phyloP scores from a whole-genome alignment of 2,329 filamentous ascomycete genomes.

The Paraphoma sp. region DNA sequence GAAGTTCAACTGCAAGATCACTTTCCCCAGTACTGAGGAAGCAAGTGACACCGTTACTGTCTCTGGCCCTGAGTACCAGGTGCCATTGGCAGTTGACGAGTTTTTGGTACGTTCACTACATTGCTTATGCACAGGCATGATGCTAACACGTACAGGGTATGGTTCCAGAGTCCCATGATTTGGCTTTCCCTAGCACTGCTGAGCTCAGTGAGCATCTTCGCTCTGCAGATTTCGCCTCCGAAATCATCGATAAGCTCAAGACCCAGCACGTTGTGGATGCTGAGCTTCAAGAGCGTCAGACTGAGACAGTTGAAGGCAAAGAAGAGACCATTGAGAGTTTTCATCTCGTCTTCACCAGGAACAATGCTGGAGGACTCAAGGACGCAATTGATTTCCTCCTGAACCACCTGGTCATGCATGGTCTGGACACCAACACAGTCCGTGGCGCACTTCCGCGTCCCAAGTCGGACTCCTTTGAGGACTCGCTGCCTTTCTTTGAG shows the following conservation, averaged over 20 bases:
- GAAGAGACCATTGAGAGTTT: conserved; percentile 54
- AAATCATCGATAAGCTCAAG: conserved; percentile 84
- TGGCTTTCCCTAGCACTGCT: conserved; percentile 78
- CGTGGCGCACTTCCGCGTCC: conserved; percentile 97
- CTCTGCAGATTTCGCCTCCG: conserved; percentile 79
- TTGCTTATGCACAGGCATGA: not conserved
- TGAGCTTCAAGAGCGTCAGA: conserved; percentile 65
- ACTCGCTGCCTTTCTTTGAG: conserved; percentile 95
- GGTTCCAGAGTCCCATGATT: conserved; percentile 95
- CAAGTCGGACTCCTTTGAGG: conserved; percentile 98
- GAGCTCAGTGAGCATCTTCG: conserved; percentile 82
- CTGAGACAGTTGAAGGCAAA: conserved; percentile 49
- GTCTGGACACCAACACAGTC: conserved; percentile 82
- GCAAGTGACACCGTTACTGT: conserved; percentile 96
- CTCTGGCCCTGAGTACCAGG: conserved; percentile 96
- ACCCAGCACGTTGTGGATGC: conserved; percentile 91
- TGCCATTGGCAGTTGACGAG: conserved; percentile 94
- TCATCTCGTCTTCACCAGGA: conserved; percentile 78
- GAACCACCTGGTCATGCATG: conserved; percentile 81
- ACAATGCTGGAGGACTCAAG: conserved; percentile 93
- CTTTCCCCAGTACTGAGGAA: conserved; percentile 96
- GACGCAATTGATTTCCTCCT: conserved; percentile 96
- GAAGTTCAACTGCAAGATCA: conserved; percentile 99
- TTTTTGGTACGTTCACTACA: conserved; percentile 68
- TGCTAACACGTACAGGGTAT: conserved; percentile 70